These are phyloP conservation scores for Lepidium aucheri DNA, from an alignment of 345 rosid species.

Conservation along the genomic window DNA sequence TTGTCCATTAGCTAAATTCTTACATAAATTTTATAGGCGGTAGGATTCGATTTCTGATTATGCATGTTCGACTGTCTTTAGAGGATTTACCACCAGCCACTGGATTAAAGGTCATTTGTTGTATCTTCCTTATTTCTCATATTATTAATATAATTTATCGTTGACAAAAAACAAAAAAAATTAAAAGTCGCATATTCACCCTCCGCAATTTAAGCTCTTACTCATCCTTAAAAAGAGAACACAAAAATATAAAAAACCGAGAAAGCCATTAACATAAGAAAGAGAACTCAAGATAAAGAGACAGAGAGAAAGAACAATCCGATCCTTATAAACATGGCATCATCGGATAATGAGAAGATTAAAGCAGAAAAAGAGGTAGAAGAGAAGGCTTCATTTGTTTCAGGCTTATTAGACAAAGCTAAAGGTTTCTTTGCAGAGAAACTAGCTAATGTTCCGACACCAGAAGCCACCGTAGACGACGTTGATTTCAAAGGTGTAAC, in stretches of 20 bases:
- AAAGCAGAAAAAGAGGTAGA: conserved; percentile 12
- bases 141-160: no score
- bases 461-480: conserved; percentile 58
- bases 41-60: no score
- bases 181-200: not conserved
- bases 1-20: no score
- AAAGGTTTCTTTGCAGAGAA: conserved; percentile 68
- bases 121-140: no score
- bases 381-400: conserved; percentile 21
- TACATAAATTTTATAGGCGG: no score
- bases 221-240: not conserved
- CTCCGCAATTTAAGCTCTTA: conserved; percentile 13
- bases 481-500: conserved; percentile 54
- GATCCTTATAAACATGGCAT: not conserved
- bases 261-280: not conserved
- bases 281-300: not conserved
- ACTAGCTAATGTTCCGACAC: conserved; percentile 52
- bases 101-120: no score
- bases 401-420: conserved; percentile 51
- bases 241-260: not conserved
- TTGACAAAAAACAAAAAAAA: no score
- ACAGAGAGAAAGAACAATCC: not conserved
- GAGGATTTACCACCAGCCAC: no score
- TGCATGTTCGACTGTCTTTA: no score
- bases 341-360: not conserved